phyloP scores from a whole-genome alignment of 345 rosid species.

The Hypericum androsaemum region DNA sequence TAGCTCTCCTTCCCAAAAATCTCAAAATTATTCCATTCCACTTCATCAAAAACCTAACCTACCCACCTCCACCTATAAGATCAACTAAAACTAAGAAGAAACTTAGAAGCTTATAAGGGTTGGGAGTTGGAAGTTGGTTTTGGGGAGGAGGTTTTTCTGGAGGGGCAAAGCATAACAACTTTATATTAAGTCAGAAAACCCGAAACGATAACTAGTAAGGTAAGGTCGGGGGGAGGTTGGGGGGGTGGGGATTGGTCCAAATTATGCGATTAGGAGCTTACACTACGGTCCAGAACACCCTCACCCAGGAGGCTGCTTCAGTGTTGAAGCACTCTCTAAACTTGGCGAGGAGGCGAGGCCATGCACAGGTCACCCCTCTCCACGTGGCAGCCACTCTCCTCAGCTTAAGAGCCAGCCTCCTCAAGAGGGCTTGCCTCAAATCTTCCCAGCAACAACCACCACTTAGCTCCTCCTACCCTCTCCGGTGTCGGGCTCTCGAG shows the following conservation, averaged over 20 bases:
- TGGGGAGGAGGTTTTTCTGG: too few relatives aligned
- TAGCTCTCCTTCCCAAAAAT: slow-evolving; percentile 13
- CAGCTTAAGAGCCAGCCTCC: slow-evolving; percentile 32
- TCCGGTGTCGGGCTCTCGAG: slow-evolving; percentile 49
- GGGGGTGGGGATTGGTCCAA: slow-evolving; percentile 45
- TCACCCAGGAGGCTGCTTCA: slow-evolving; percentile 95
- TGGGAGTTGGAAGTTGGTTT: too few relatives aligned
- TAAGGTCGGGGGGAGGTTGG: slow-evolving; percentile 26
- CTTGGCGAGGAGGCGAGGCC: slow-evolving; percentile 84
- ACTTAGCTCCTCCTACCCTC: slow-evolving; percentile 29
- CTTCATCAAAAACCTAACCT: too few relatives aligned
- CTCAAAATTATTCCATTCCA: not conserved
- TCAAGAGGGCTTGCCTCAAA: slow-evolving; percentile 41
- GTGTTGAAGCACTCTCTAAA: slow-evolving; percentile 83
- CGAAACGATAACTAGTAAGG: too few relatives aligned
- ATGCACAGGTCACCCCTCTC: slow-evolving; percentile 92
- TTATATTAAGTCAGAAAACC: not conserved
- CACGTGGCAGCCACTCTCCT: slow-evolving; percentile 46
- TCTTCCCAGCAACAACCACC: slow-evolving; percentile 29
- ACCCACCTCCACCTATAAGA: not conserved
- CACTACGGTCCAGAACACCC: slow-evolving; percentile 83
- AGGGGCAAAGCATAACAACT: too few relatives aligned
- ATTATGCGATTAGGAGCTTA: slow-evolving; percentile 94
- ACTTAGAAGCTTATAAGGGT: too few relatives aligned
- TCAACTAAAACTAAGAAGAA: not conserved